Evolutionary conservation across 257 asterid species (phyloP).

Genomic region (Fraxinus anomala): DNA sequence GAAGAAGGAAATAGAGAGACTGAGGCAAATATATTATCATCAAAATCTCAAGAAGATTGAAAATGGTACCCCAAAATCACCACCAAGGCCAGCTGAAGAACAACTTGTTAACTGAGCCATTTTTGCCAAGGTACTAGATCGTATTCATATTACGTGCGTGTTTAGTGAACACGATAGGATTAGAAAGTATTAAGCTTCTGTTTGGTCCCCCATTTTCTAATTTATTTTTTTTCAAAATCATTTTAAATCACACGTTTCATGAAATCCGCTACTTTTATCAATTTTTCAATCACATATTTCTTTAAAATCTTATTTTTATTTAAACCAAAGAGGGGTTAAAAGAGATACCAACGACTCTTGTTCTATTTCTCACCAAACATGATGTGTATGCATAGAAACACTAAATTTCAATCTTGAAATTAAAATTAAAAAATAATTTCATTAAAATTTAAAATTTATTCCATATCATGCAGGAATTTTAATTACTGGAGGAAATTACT

Average conservation of each 20-base stretch:
- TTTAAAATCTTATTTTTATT: no score
- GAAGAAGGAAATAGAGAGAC: slow-evolving; percentile 91
- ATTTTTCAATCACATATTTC: no score
- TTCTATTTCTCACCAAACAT: no score
- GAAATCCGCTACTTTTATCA: no score
- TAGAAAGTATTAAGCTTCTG: no score
- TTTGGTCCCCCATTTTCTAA: no score
- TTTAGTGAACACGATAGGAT: no score
- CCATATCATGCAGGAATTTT: slow-evolving; percentile 33
- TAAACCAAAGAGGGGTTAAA: no score
- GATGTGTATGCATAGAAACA: not conserved
- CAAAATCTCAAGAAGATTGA: slow-evolving; percentile 75
- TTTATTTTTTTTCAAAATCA: no score
- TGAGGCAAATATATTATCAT: slow-evolving; percentile 72
- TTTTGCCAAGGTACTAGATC: slow-evolving; percentile 24
- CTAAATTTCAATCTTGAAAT: not conserved
- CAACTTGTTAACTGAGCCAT: slow-evolving; percentile 55
- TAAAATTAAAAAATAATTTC: not conserved
- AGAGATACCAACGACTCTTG: no score
- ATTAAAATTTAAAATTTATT: not conserved
- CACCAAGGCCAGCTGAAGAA: slow-evolving; percentile 50
- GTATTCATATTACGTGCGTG: not conserved
- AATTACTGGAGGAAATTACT: slow-evolving; percentile 24
- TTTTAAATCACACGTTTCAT: no score
- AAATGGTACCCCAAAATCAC: slow-evolving; percentile 42